Percentiles rank a stretch among this genome's conserved stretches.
These are phyloP conservation scores for Teratosphaeria pseudoeucalypti DNA, from an alignment of 2,329 filamentous ascomycete species.

Conservation along the genomic window DNA sequence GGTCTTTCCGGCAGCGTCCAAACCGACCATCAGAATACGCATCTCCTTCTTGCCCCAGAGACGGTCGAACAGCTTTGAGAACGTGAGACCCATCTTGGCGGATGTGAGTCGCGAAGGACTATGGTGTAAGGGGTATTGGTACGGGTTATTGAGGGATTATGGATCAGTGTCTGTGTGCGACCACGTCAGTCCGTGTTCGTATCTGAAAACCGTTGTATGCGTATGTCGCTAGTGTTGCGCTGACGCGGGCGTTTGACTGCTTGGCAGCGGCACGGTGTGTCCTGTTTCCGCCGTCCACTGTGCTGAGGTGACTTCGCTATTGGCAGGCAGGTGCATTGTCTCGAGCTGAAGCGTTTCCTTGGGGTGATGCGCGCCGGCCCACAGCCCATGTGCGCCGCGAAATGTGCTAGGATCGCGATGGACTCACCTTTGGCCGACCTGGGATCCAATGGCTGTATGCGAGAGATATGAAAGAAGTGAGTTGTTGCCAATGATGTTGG, in stretches of 20 bases:
- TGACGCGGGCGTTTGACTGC: not conserved
- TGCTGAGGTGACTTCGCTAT: not conserved
- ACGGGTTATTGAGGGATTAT: not conserved
- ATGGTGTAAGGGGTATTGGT: not conserved
- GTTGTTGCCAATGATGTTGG: not conserved
- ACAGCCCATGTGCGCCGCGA: not conserved
- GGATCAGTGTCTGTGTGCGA: not conserved
- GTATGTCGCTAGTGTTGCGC: not conserved
- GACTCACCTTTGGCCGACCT: not conserved
- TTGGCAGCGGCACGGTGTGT: not conserved
- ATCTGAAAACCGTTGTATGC: not conserved
- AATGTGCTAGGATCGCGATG: not conserved
- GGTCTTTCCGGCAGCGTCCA: constrained; percentile 97
- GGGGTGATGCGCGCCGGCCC: not conserved
- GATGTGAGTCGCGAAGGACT: constrained; percentile 9
- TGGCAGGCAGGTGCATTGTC: not conserved
- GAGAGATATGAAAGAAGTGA: not conserved
- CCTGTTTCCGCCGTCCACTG: not conserved
- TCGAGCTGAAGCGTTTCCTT: not conserved
- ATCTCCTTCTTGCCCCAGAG: constrained; percentile 99
- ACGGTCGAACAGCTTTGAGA: constrained; percentile 96
- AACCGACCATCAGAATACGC: constrained; percentile 93
- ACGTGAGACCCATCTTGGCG: constrained; percentile 79
- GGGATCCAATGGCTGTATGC: not conserved
- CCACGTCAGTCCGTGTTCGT: not conserved